Evolutionary conservation across 2,329 filamentous ascomycete species (phyloP).

Genomic region (Cordyceps militaris): DNA sequence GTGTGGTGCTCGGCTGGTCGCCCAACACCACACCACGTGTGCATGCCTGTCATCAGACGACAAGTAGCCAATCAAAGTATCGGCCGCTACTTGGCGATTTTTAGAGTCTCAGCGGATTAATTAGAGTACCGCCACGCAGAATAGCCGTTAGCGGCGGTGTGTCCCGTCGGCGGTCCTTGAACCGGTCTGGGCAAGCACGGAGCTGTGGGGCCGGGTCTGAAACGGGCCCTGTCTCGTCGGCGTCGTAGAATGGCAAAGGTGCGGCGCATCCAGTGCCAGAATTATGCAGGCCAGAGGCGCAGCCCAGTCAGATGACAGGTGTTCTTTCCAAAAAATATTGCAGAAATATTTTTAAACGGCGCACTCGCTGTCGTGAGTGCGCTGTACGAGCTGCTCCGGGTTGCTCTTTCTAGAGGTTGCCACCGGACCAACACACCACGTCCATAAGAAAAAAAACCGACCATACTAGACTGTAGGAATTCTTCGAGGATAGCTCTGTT

Average conservation of each 20-base stretch:
- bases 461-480: too few relatives aligned
- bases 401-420: too few relatives aligned
- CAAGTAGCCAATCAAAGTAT: not conserved
- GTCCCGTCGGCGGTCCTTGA: not conserved
- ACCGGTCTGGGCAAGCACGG: not conserved
- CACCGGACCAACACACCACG: not conserved
- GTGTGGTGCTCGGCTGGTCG: not conserved
- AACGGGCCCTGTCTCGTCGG: slow-evolving; percentile 26
- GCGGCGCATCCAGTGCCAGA: slow-evolving; percentile 21
- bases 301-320: not conserved
- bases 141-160: not conserved
- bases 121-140: too few relatives aligned
- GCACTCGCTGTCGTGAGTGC: not conserved
- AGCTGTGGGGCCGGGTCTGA: slow-evolving; percentile 19
- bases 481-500: too few relatives aligned
- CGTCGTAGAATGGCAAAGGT: slow-evolving; percentile 24
- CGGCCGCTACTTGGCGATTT: not conserved
- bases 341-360: not conserved
- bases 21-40: not conserved
- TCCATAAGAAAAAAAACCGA: too few relatives aligned
- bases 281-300: not conserved
- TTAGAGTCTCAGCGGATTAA: too few relatives aligned
- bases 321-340: not conserved
- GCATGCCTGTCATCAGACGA: not conserved
- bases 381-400: not conserved